These are phyloP conservation scores for Cicer pinnatifidum DNA, from an alignment of 306 rosid species.

Conservation along the genomic window DNA sequence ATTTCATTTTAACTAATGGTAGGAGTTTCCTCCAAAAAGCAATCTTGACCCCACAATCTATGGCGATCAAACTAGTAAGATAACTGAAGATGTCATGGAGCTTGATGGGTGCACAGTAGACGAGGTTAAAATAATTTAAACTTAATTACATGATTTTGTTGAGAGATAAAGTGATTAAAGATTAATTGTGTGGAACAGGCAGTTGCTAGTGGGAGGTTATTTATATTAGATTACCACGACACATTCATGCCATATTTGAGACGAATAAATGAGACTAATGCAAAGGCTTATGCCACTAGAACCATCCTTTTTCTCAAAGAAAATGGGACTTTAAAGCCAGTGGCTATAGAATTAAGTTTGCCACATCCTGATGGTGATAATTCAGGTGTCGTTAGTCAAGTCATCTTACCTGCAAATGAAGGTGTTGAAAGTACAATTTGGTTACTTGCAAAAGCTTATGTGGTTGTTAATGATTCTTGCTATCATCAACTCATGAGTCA, in stretches of 20 bases:
- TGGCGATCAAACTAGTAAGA: constrained; percentile 80
- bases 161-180: not conserved
- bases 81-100: constrained; percentile 51
- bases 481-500: constrained; percentile 86
- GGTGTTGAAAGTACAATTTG: constrained; percentile 69
- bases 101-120: constrained; percentile 61
- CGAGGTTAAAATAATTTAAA: constrained; percentile 56
- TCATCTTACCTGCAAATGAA: constrained; percentile 55
- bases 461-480: constrained; percentile 70
- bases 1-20: constrained; percentile 34
- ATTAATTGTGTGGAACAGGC: constrained; percentile 56
- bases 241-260: constrained; percentile 68
- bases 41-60: constrained; percentile 56
- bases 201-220: constrained; percentile 50
- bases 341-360: constrained; percentile 74
- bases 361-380: constrained; percentile 70
- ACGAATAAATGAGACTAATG: constrained; percentile 58
- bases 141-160: not conserved
- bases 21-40: constrained; percentile 85
- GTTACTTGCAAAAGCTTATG: constrained; percentile 87
- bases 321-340: constrained; percentile 71
- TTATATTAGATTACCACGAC: constrained; percentile 78
- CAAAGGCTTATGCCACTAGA: constrained; percentile 73
- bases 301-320: constrained; percentile 64
- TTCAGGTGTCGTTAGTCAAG: constrained; percentile 59